Evolutionary conservation across 345 rosid genomes (phyloP).

Genomic region (Eucalyptus pumila): DNA sequence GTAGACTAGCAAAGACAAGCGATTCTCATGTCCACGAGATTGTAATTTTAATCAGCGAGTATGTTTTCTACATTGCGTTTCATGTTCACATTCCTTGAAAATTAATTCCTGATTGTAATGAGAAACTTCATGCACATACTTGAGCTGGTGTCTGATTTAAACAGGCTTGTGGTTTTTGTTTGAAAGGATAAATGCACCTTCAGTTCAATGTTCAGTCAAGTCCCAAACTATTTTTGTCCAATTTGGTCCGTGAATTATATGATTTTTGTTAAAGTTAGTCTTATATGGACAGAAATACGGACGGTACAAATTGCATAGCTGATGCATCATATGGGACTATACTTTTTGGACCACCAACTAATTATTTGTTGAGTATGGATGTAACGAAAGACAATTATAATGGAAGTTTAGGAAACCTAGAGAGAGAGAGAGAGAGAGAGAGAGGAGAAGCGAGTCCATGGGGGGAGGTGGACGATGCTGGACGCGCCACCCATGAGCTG

Average conservation of each 20-base stretch:
- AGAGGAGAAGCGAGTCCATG: neutral
- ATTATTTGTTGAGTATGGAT: neutral
- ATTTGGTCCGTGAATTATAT: neutral
- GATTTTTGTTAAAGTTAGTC: neutral
- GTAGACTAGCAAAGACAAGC: neutral
- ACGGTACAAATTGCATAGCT: neutral
- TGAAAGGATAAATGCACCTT: neutral
- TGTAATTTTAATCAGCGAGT: neutral
- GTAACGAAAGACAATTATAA: no score
- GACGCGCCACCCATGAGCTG: no score
- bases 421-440: no score
- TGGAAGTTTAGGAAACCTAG: neutral
- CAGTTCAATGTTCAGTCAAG: neutral
- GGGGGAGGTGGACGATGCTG: no score
- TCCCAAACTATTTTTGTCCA: no score
- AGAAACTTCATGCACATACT: neutral
- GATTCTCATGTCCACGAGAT: neutral
- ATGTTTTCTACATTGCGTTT: neutral
- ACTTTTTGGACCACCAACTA: no score
- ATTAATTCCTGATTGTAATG: neutral
- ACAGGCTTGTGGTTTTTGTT: neutral
- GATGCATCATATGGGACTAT: neutral
- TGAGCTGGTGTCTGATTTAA: neutral
- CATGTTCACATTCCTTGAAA: neutral
- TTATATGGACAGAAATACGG: neutral